Percentiles rank a stretch among this genome's conserved stretches.
phyloP scores from a whole-genome alignment of 257 asterid species.

The Salvia splendens region DNA sequence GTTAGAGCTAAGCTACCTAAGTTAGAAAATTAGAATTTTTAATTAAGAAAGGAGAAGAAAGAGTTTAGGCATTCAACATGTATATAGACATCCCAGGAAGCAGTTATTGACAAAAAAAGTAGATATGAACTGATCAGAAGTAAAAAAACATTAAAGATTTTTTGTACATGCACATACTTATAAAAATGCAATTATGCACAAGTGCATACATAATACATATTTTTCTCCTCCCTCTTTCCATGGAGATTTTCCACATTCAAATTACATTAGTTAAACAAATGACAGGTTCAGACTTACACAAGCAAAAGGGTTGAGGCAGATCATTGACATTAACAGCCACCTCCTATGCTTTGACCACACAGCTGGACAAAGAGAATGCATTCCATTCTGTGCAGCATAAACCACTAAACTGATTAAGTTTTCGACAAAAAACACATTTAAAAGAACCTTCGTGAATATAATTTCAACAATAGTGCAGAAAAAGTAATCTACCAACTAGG shows the following conservation, averaged over 20 bases:
- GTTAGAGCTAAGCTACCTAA: background rate
- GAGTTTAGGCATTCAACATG: background rate
- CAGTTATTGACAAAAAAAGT: background rate
- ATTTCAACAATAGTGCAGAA: background rate
- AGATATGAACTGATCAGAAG: slow-evolving; percentile 4
- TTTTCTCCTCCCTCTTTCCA: background rate
- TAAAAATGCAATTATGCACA: background rate
- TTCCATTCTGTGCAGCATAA: slow-evolving; percentile 63
- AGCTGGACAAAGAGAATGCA: slow-evolving; percentile 99
- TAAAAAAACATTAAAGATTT: background rate
- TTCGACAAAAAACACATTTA: slow-evolving; percentile 7
- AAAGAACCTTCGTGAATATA: background rate
- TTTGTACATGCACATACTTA: slow-evolving; percentile 6
- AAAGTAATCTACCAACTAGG: background rate
- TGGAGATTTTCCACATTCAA: slow-evolving; percentile 9
- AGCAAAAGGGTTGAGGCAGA: slow-evolving; percentile 86
- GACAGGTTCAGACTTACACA: slow-evolving; percentile 62
- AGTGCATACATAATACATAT: too few species aligned
- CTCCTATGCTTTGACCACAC: slow-evolving; percentile 98
- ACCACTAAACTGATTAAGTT: slow-evolving; percentile 25
- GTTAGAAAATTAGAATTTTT: slow-evolving; percentile 1
- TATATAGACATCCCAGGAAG: background rate
- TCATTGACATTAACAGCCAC: slow-evolving; percentile 98
- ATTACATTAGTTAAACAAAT: slow-evolving; percentile 3
- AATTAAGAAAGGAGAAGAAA: background rate